Base-by-base conservation (phyloP, 75 land plant species). In the Picea sitchensis region DNA sequence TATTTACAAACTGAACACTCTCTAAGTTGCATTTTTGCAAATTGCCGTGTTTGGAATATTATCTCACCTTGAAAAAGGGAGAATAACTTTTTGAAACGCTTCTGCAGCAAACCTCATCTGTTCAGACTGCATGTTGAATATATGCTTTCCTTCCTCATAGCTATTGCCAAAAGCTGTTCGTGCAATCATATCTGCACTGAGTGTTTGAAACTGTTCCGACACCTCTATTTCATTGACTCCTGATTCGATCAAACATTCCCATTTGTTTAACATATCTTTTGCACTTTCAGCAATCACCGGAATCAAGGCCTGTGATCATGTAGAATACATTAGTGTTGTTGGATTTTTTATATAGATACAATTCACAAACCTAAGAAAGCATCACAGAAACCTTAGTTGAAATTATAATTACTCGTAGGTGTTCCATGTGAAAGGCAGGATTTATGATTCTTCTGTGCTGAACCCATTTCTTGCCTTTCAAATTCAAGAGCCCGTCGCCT, bases 381-480 rank as follows among this genome's bases (percentile, higher is more conserved):
- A 26, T 58, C 15, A 32, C 60, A 23, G 1, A 56, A 4, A 4
- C 34, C 30, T 4, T 75, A 3, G 9, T 32, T 20, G 23, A 5
- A 9, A 62, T 62, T 4, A 20, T 20, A 20, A 62, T 62, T 75
- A 89, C 90, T 86, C 84, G 87, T 23, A 89, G 30, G 20, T 73
- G 82, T 18, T 89, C 90, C 47, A 80, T 76, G 44, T 89, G 83
- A 71, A 89, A 89, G 56, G 89, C 86, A 56, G 90, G 89, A 58
- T 65, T 79, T n/a, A 89, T 74, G 61, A 84, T 76, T 71, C 79
- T 79, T 60, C 90, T 81, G n/a, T 84, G 83, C 74, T 62, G 57
- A 58, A 73, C 86, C 90, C 90, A 89, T 63, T 79, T 81, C 60
- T 89, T 84, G 6, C 90, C 90, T 59, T 87, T 79, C 36, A 65